These are phyloP conservation scores for Ceratocystis cacaofunesta DNA, from an alignment of 2,329 filamentous ascomycete species.

Conservation along the genomic window DNA sequence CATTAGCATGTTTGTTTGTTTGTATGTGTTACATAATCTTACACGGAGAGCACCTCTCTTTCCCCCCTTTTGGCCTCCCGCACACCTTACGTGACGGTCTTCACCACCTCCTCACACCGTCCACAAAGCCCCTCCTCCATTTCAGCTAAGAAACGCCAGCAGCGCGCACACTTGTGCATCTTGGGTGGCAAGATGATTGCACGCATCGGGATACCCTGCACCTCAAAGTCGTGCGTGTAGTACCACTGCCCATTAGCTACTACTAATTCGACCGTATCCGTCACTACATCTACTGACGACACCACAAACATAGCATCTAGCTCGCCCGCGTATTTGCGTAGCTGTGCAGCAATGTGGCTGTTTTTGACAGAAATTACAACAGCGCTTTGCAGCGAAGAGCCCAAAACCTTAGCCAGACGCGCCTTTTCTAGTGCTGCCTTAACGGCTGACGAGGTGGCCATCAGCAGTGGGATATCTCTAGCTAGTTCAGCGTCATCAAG, in stretches of 20 bases:
- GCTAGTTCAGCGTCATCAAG: constrained; percentile 19
- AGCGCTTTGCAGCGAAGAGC: constrained; percentile 60
- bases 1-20: not conserved
- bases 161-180: constrained; percentile 63
- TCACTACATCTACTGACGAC: constrained; percentile 42
- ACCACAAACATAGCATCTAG: constrained; percentile 54
- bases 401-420: constrained; percentile 54
- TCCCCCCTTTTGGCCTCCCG: not conserved
- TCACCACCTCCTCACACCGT: constrained; percentile 55
- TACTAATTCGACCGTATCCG: constrained; percentile 20
- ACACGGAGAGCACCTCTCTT: not conserved
- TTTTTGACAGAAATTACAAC: constrained; percentile 43
- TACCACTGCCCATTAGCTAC: constrained; percentile 25
- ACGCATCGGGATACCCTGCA: constrained; percentile 25
- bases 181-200: constrained; percentile 35
- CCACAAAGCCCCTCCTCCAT: constrained; percentile 51
- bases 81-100: not conserved
- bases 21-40: constrained; percentile 8
- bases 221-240: constrained; percentile 31
- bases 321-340: constrained; percentile 31
- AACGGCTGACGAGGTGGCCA: constrained; percentile 47
- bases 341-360: constrained; percentile 27
- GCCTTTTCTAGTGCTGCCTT: constrained; percentile 64
- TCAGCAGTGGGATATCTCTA: constrained; percentile 32
- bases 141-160: constrained; percentile 76